phyloP scores from a whole-genome alignment of 1,284 basidiomycete genomes.

The Malassezia vespertilionis region DNA sequence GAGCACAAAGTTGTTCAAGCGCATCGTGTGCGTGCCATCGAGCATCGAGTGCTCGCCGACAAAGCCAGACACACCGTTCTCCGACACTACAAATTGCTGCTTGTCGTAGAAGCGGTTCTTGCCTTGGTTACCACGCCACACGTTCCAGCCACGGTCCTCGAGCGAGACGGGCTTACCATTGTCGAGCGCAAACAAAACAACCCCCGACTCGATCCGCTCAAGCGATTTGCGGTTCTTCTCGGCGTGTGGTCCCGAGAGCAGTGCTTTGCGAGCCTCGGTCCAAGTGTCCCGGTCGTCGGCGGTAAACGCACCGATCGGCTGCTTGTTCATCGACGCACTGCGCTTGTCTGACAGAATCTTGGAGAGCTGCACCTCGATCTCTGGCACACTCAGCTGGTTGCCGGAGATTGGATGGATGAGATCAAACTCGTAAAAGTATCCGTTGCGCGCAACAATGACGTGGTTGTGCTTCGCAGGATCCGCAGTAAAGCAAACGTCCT shows the following conservation, averaged over 20 bases:
- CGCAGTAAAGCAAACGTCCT: constrained; percentile 75
- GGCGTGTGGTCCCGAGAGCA: constrained; percentile 54
- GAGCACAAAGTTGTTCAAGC: constrained; percentile 87
- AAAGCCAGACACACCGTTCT: constrained; percentile 90
- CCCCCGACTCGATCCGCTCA: constrained; percentile 77
- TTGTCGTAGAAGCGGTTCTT: constrained; percentile 94
- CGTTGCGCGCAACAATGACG: constrained; percentile 79
- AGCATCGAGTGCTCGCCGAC: constrained; percentile 90
- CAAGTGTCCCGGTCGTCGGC: constrained; percentile 81
- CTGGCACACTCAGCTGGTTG: constrained; percentile 60
- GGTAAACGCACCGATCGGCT: constrained; percentile 68
- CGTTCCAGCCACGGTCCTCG: constrained; percentile 59
- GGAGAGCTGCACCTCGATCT: constrained; percentile 71
- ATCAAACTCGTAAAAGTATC: constrained; percentile 71
- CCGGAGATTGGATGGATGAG: constrained; percentile 53
- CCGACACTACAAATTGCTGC: constrained; percentile 59
- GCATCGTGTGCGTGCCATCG: constrained; percentile 90
- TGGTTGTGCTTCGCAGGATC: constrained; percentile 68
- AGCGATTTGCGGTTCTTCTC: constrained; percentile 58
- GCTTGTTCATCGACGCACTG: constrained; percentile 54
- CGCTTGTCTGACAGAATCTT: constrained; percentile 63
- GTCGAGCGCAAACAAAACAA: constrained; percentile 78
- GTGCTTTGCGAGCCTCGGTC: constrained; percentile 57
- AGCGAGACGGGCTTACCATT: constrained; percentile 65
- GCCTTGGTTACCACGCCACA: constrained; percentile 78